Percentiles rank a stretch among this genome's conserved stretches.
Evolutionary conservation across 2,329 filamentous ascomycete genomes (phyloP).

Genomic region (Scedosporium apiospermum): DNA sequence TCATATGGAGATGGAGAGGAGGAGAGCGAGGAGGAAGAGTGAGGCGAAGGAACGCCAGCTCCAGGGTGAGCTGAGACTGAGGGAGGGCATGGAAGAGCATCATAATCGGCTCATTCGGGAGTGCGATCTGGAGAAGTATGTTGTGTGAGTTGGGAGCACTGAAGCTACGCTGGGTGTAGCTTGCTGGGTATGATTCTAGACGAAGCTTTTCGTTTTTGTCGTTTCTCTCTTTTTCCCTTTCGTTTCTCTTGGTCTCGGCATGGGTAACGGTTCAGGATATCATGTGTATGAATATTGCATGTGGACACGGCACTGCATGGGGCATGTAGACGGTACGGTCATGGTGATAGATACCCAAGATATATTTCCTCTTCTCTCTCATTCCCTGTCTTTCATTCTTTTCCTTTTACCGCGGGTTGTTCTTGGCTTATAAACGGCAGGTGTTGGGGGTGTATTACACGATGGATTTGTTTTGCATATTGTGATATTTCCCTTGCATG

Average conservation of each 20-base stretch:
- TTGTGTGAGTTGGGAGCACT: background rate
- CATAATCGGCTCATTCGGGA: constrained; percentile 1
- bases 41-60: background rate
- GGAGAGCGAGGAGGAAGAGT: background rate
- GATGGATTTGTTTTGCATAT: no score
- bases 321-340: background rate
- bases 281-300: background rate
- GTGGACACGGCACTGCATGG: background rate
- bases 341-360: background rate
- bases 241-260: background rate
- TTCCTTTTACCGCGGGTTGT: no score
- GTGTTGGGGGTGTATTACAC: no score
- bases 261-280: background rate
- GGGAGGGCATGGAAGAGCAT: background rate
- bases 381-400: background rate
- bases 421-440: background rate
- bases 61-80: background rate
- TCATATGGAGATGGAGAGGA: constrained; percentile 3
- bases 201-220: background rate
- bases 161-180: background rate
- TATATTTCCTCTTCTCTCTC: background rate
- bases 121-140: background rate
- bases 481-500: no score
- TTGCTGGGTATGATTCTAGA: background rate
- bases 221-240: background rate